Base-by-base conservation (phyloP, 2,329 filamentous ascomycete genomes). In the Talaromyces sp. region DNA sequence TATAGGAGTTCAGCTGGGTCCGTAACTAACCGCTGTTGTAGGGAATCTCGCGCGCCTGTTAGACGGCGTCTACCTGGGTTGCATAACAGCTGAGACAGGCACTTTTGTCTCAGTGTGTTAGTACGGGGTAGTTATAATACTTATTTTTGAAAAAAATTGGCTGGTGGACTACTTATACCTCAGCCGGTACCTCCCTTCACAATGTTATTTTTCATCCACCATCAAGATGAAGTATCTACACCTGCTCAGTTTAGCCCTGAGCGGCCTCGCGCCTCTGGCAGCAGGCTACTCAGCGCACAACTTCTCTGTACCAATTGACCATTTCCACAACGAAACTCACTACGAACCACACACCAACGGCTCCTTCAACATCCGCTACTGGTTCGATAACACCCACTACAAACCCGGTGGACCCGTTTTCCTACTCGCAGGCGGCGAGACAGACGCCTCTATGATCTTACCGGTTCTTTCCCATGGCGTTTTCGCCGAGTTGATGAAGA, bases 311-410 rank as follows among this genome's bases (percentile, higher is more conserved):
- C 84, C 84, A 0, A 80, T 96, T 33, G 91, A 96, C 73, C 90
- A 95, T 71, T 96, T 95, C 77, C 90, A 90, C 75, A 91, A 93
- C 69, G 88, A 92, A 58, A 84, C 85, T 1, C 78, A 81, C 52
- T 96, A 96, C 71, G 89, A 88, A 72, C 91, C 92, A 42, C 91
- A 96, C 73, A 85, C 82, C 7, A 78, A 88, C 66, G 87, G 74
- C 25, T 83, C 77, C 2, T 96, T 92, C 74, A 75, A 84, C 28
- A 78, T 93, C 53, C 85, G 91, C 11, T 96, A 95, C 78, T 96
- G 88, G 88, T 91, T 93, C 67, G 91, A 96, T 69, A 85, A 87
- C 0, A 83, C 83, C 52, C 83, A 90, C 77, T 96, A 96, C 77
- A 82, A 87, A 70, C 77, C 83, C 0, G 92, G 92, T 13, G 92